A percentile compares a stretch with the other conserved stretches of the same genome.
Evolutionary conservation across 2,329 filamentous ascomycete genomes (phyloP).

Genomic region (Verticillium klebahnii): DNA sequence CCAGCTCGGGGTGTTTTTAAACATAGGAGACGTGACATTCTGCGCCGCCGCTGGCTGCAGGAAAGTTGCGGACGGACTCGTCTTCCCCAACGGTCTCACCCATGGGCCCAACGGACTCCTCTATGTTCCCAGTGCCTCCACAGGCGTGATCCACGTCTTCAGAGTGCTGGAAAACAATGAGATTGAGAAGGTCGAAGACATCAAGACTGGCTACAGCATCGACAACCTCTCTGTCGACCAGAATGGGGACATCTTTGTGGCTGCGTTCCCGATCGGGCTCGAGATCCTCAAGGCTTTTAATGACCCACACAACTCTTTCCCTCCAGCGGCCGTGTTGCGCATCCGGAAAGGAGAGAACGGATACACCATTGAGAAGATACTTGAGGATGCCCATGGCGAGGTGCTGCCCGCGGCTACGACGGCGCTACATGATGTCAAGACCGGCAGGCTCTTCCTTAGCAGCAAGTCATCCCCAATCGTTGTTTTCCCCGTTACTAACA

Average conservation of each 20-base stretch:
- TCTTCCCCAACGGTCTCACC: constrained; percentile 26
- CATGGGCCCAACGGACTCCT: constrained; percentile 18
- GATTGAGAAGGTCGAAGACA: constrained; percentile 12
- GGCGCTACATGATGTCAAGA: constrained; percentile 21
- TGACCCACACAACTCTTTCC: constrained; percentile 14
- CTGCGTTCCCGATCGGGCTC: constrained; percentile 14
- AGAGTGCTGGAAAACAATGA: constrained; percentile 4
- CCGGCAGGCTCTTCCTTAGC: constrained; percentile 20
- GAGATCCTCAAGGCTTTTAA: constrained; percentile 10
- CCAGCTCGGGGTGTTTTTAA: constrained; percentile 16
- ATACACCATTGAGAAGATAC: constrained; percentile 18
- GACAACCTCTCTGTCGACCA: constrained; percentile 21
- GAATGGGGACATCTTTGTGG: constrained; percentile 19
- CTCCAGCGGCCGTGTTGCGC: constrained; percentile 15
- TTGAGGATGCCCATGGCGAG: constrained; percentile 20
- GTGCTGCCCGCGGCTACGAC: constrained; percentile 18
- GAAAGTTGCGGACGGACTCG: constrained; percentile 14
- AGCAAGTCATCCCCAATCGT: constrained; percentile 11
- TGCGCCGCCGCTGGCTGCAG: constrained; percentile 19
- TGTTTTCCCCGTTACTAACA: not conserved
- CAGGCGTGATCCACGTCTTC: constrained; percentile 16
- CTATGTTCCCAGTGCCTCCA: constrained; percentile 23
- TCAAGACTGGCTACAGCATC: constrained; percentile 16
- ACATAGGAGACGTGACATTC: constrained; percentile 20
- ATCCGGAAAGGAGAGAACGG: constrained; percentile 12